Conservation (phyloP, 2,329 filamentous ascomycete genomes). For the Nemania sp. region DNA sequence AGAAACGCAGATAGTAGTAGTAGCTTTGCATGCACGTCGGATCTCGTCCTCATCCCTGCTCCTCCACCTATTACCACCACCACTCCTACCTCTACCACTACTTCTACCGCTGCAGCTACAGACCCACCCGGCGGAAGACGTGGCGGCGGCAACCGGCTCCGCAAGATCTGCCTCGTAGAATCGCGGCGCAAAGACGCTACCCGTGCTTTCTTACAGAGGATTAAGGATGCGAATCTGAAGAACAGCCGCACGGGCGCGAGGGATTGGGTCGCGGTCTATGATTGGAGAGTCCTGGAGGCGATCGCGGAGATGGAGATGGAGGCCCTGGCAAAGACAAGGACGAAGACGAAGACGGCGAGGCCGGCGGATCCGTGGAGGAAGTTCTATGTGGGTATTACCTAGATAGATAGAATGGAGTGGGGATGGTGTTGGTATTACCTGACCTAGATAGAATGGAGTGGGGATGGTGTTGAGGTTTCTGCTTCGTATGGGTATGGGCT, state of each 20-base stretch:
- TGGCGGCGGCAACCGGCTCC: background rate
- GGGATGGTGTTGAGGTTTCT: no score
- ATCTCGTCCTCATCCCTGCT: no score
- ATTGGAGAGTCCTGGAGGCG: conserved; percentile 51
- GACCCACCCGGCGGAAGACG: conserved; percentile 1
- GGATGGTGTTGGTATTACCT: background rate
- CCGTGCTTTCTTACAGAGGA: conserved; percentile 38
- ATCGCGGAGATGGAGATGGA: conserved; percentile 46
- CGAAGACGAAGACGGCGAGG: conserved; percentile 39
- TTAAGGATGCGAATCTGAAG: conserved; percentile 39
- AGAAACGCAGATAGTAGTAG: background rate
- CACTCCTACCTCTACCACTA: no score
- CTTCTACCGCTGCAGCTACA: no score
- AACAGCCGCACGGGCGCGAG: conserved; percentile 36
- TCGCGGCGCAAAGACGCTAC: conserved; percentile 38
- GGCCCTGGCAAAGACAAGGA: conserved; percentile 46
- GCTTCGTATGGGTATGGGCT: no score
- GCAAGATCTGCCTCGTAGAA: conserved; percentile 49
- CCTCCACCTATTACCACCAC: no score
- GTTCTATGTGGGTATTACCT: conserved; percentile 50
- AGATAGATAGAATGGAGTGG: conserved; percentile 12
- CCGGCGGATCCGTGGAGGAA: conserved; percentile 48
- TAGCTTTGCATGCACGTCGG: background rate
- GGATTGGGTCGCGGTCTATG: conserved; percentile 48
- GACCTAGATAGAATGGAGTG: no score